Evolutionary conservation across 176 grass and related monocot genomes (phyloP).

Genomic region (Triticum monococcum): DNA sequence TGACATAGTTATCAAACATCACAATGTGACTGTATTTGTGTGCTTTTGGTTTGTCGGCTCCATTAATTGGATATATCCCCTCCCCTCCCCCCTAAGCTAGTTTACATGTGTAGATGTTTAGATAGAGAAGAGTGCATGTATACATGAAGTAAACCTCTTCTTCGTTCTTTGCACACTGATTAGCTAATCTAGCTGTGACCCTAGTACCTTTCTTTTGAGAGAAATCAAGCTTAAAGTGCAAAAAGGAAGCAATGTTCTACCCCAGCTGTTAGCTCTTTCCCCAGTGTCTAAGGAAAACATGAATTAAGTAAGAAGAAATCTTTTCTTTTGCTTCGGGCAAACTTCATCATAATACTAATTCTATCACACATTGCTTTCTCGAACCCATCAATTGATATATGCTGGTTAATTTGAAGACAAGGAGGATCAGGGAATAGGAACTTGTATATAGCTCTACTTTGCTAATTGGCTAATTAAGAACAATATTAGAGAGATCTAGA

Average conservation of each 20-base stretch:
- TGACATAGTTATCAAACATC: not conserved
- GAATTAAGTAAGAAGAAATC: constrained; percentile 1
- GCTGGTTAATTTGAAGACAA: not conserved
- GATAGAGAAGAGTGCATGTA: not conserved
- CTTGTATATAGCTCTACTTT: constrained; percentile 4
- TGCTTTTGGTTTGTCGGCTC: not conserved
- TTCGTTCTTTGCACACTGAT: constrained; percentile 23
- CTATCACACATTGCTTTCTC: not conserved
- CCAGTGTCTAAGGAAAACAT: not conserved
- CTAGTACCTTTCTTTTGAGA: constrained; percentile 10
- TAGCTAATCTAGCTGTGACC: not conserved
- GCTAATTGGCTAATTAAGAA: not conserved
- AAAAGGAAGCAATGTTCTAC: constrained; percentile 3
- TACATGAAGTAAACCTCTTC: not conserved
- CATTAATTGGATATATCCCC: not conserved
- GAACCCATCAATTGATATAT: not conserved
- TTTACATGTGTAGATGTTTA: not conserved
- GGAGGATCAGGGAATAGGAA: not conserved
- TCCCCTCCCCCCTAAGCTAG: not conserved
- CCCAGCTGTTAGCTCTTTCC: not conserved
- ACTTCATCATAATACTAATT: constrained; percentile 4
- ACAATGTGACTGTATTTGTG: not conserved
- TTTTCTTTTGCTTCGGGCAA: not conserved
- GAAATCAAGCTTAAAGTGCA: constrained; percentile 13
- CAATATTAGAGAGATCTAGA: not conserved